These are phyloP conservation scores for Zizania palustris DNA, from an alignment of 202 grass and related monocot species.

Conservation along the genomic window DNA sequence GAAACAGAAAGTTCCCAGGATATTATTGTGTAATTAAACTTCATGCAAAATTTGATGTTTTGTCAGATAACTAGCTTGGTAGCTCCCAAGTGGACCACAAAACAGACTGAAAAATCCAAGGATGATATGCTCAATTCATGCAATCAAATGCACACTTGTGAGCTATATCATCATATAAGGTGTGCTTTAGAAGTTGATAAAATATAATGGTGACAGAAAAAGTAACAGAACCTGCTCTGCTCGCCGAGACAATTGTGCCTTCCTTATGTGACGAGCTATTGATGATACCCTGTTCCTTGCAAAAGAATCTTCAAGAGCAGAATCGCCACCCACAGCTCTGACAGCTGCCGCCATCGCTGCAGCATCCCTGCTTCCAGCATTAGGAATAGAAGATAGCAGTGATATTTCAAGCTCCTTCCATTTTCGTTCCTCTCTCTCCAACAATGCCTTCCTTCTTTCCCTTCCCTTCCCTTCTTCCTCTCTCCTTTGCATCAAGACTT, in stretches of 20 bases:
- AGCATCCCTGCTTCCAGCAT: slow-evolving; percentile 97
- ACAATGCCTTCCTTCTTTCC: slow-evolving; percentile 89
- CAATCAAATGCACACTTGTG: slow-evolving; percentile 13
- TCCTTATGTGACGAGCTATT: slow-evolving; percentile 84
- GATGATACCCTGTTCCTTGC: slow-evolving; percentile 87
- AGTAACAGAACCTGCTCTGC: slow-evolving; percentile 73
- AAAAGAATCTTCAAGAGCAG: slow-evolving; percentile 89
- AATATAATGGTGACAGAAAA: slow-evolving; percentile 13
- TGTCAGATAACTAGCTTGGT: slow-evolving; percentile 35
- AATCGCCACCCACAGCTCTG: slow-evolving; percentile 93
- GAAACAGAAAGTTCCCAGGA: neutral
- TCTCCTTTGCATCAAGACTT: slow-evolving; percentile 91
- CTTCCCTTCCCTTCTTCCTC: slow-evolving; percentile 99
- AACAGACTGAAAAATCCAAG: slow-evolving; percentile 16
- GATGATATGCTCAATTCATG: slow-evolving; percentile 11
- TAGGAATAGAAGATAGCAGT: slow-evolving; percentile 87
- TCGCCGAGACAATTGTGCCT: slow-evolving; percentile 78
- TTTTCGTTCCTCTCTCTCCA: slow-evolving; percentile 97
- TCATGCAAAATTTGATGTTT: slow-evolving; percentile 31
- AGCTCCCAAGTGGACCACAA: slow-evolving; percentile 10
- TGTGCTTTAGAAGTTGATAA: slow-evolving; percentile 2
- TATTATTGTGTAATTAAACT: slow-evolving; percentile 2
- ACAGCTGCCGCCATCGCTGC: slow-evolving; percentile 97
- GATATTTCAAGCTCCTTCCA: slow-evolving; percentile 99
- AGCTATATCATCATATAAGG: slow-evolving; percentile 8